Conservation (phyloP, 2,329 filamentous ascomycete species). For the Coniochaeta sp. region DNA sequence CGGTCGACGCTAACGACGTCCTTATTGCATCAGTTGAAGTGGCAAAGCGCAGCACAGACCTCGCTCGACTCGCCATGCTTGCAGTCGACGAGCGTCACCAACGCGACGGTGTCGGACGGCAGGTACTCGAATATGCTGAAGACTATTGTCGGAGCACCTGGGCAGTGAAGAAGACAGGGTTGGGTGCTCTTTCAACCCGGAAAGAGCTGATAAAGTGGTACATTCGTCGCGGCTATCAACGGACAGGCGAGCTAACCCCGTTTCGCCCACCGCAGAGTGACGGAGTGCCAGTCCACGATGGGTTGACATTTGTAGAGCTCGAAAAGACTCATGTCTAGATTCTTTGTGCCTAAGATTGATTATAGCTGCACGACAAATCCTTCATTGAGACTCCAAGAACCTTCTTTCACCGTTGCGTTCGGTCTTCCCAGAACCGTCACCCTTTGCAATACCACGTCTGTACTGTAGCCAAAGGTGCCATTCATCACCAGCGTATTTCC, state of each 20-base stretch:
- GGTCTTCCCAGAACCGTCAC: conserved; percentile 8
- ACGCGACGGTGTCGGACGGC: background rate
- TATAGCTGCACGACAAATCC: background rate
- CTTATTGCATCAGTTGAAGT: background rate
- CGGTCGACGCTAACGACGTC: background rate
- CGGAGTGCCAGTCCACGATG: background rate
- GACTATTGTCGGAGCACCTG: background rate
- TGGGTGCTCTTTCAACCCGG: background rate
- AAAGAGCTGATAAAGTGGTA: background rate
- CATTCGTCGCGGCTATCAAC: background rate
- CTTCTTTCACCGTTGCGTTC: background rate
- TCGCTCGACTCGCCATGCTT: background rate
- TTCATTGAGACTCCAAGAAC: background rate
- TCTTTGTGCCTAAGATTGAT: background rate
- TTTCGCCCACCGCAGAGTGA: background rate
- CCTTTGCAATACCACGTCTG: conserved; percentile 9
- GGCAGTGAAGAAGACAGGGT: background rate
- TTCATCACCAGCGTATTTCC: conserved; percentile 4
- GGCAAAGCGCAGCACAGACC: background rate
- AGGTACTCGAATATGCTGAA: background rate
- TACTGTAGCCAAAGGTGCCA: conserved; percentile 11
- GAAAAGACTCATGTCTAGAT: background rate
- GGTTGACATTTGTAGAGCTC: background rate
- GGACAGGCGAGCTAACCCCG: background rate
- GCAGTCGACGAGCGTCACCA: background rate